Base-by-base conservation (phyloP, 305 asterid genomes). In the Rubia tinctorum region DNA sequence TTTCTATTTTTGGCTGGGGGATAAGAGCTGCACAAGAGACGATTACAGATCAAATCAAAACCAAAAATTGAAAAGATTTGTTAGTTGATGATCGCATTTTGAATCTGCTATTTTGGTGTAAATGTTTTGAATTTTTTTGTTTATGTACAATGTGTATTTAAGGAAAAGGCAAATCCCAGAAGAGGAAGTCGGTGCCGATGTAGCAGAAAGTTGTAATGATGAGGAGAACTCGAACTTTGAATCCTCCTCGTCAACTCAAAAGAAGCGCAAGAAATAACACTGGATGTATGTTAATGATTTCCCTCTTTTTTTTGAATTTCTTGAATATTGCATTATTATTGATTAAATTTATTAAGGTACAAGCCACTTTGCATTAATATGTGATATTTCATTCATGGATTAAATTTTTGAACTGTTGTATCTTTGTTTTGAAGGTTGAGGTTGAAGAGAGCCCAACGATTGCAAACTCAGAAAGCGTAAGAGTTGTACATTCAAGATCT, bases 361-460 rank as follows among this genome's bases (percentile, higher is more conserved):
- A n/a, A n/a, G n/a, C n/a, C n/a, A n/a, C n/a, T n/a, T n/a, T n/a
- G n/a, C n/a, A n/a, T n/a, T n/a, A n/a, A n/a, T n/a, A n/a, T n/a
- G n/a, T n/a, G n/a, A n/a, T n/a, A n/a, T n/a, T n/a, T n/a, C n/a
- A n/a, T n/a, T n/a, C n/a, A n/a, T n/a, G n/a, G n/a, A n/a, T n/a
- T n/a, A n/a, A n/a, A n/a, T n/a, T n/a, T n/a, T n/a, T n/a, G n/a
- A n/a, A n/a, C n/a, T n/a, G n/a, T n/a, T n/a, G n/a, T n/a, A n/a
- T n/a, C n/a, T n/a, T n/a, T n/a, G n/a, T n/a, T n/a, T n/a, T n/a
- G 73, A 77, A 94, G 99, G 99, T 94, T 77, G 91, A 94, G 78
- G 77, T 88, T 18, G 95, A 84, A 74, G 91, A 85, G n/a, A 82
- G 83, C 80, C 87, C 87, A 0, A 83, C 73, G 45, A 83, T 91